Base-by-base conservation (phyloP, 2,329 filamentous ascomycete species). In the Penicillium sp. region DNA sequence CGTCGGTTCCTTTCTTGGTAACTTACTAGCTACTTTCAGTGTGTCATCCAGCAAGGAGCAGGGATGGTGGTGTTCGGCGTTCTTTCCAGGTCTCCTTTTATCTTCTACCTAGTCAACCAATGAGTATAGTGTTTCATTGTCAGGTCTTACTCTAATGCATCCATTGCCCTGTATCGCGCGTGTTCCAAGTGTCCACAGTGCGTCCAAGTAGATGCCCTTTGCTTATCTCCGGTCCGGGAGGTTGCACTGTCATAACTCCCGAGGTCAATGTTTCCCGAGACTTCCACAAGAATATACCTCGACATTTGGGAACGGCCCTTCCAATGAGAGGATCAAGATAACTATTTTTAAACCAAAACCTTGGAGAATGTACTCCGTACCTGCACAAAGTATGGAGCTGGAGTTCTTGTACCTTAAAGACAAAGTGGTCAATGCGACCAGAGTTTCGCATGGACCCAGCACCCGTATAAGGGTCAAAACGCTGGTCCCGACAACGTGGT, bases 1-100 rank as follows among this genome's bases (percentile, higher is more conserved):
- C 27, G 36, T 39, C 49, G 32, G 48, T 48, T 38, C 39, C 16
- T 16, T 50, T n/a, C 43, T 41, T 34, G 27, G 11, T 40, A 34
- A 41, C 22, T 44, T 40, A 27, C 45, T 34, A 50, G 11, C 41
- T 45, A 57, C 47, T 51, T 50, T 13, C 42, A 47, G 36, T 31
- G 50, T 57, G 45, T 55, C 57, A 48, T 60, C 54, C 57, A 63
- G 57, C 61, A 57, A 53, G 61, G 57, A 59, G 60, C 57, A 55
- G 49, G 48, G 59, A 41, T 21, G 34, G 48, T 39, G 56, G 59
- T 48, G 54, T 54, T 40, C 36, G 57, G 60, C 39, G 53, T 52
- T 55, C 32, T 32, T 52, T 50, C 45, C 45, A 40, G 38, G 53
- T 34, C 46, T 44, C 32, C 16, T 41, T 42, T n/a, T 38, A 11